phyloP scores from a whole-genome alignment of 2,329 filamentous ascomycete species.

The Pyricularia pennisetigena region DNA sequence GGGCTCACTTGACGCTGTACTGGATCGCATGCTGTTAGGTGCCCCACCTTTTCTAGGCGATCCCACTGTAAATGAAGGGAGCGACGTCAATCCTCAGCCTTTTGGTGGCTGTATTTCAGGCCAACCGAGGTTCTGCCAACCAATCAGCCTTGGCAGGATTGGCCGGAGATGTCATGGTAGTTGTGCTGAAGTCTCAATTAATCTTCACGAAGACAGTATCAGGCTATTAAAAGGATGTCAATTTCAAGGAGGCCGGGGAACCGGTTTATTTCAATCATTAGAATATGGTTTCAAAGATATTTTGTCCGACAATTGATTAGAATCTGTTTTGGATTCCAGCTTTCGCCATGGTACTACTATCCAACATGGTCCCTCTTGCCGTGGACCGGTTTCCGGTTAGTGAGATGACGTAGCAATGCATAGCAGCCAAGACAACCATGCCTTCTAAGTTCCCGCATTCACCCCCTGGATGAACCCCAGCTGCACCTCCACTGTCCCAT shows the following conservation, averaged over 20 bases:
- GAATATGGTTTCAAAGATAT: neutral
- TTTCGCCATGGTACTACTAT: neutral
- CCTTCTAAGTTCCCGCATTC: neutral
- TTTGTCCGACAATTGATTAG: neutral
- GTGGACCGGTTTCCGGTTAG: neutral
- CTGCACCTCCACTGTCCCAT: neutral
- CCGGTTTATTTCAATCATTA: neutral
- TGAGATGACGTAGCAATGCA: neutral
- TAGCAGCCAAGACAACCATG: neutral
- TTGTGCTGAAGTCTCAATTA: neutral
- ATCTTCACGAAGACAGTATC: neutral
- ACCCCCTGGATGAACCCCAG: neutral
- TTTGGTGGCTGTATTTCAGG: neutral
- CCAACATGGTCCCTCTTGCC: neutral
- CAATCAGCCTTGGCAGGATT: neutral
- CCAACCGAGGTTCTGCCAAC: neutral
- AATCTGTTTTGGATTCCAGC: neutral
- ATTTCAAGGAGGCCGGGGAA: neutral
- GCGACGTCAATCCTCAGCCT: neutral
- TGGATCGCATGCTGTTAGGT: neutral
- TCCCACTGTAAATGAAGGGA: neutral
- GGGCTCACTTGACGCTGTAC: neutral
- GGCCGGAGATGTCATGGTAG: neutral
- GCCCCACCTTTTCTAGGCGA: neutral
- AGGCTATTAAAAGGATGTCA: neutral